Percentiles rank a stretch among this genome's conserved stretches.
These are phyloP conservation scores for Colletotrichum cuscutae DNA, from an alignment of 2,329 filamentous ascomycete species.

Conservation along the genomic window DNA sequence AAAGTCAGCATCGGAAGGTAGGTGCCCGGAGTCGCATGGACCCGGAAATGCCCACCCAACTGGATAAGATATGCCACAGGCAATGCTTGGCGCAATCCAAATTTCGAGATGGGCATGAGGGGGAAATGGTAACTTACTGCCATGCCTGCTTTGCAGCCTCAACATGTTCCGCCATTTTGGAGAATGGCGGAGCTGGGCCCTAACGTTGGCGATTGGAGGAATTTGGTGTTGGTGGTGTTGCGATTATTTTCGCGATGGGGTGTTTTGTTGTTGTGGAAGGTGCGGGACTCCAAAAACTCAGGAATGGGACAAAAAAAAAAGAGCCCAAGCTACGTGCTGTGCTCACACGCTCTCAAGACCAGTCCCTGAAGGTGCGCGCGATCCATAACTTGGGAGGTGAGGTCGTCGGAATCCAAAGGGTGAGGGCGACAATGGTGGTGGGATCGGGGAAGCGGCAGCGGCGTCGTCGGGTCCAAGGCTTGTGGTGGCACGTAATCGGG, in stretches of 20 bases:
- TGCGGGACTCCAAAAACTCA: conserved; percentile 28
- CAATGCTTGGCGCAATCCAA: not conserved
- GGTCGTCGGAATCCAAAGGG: conserved; percentile 7
- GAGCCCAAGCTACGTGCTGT: conserved; percentile 40
- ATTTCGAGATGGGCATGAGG: not conserved
- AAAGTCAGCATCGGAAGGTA: conserved; percentile 25
- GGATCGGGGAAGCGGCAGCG: not conserved
- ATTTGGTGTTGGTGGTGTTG: conserved; percentile 14
- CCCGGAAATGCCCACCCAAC: not conserved
- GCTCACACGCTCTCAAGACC: conserved; percentile 43
- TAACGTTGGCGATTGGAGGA: conserved; percentile 1
- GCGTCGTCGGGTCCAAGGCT: conserved; percentile 25
- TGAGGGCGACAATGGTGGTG: conserved; percentile 29
- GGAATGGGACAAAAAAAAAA: conserved; percentile 13
- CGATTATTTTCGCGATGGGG: conserved; percentile 20
- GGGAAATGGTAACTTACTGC: conserved; percentile 46
- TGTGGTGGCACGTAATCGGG: conserved; percentile 34
- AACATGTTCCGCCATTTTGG: conserved; percentile 27
- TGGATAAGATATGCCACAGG: not conserved
- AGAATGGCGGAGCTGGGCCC: not conserved
- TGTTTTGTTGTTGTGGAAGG: conserved; percentile 29
- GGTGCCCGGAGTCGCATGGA: not conserved
- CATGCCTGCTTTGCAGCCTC: conserved; percentile 48
- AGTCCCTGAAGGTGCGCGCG: conserved; percentile 39
- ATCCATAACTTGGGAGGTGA: conserved; percentile 45